Conservation (phyloP, 2,329 filamentous ascomycete genomes). For the Xylariaceae sp. region DNA sequence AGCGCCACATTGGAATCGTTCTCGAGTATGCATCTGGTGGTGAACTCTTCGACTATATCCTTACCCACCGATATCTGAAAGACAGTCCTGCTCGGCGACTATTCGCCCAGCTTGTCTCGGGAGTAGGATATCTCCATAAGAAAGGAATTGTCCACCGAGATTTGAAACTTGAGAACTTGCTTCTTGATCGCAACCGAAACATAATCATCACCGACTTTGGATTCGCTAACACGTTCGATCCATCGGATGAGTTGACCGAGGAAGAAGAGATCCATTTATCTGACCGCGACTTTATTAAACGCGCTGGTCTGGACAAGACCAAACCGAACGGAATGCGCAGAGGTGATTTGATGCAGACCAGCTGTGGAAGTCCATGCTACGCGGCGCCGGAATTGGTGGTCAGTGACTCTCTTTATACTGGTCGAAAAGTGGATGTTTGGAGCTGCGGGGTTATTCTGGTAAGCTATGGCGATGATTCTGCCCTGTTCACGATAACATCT, state of each 20-base stretch:
- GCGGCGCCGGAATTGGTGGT: slow-evolving; percentile 96
- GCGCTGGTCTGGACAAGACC: slow-evolving; percentile 79
- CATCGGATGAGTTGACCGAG: slow-evolving; percentile 82
- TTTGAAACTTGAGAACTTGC: slow-evolving; percentile 91
- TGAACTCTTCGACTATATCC: slow-evolving; percentile 96
- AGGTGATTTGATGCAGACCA: slow-evolving; percentile 98
- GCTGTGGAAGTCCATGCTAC: slow-evolving; percentile 97
- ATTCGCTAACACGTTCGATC: slow-evolving; percentile 96
- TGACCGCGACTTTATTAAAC: slow-evolving; percentile 87
- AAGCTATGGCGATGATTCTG: slow-evolving; percentile 42
- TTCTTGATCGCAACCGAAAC: slow-evolving; percentile 94
- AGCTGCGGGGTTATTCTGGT: slow-evolving; percentile 98
- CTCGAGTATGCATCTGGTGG: slow-evolving; percentile 97
- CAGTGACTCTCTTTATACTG: slow-evolving; percentile 95
- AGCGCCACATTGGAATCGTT: slow-evolving; percentile 96
- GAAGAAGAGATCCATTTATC: slow-evolving; percentile 86
- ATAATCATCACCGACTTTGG: slow-evolving; percentile 99
- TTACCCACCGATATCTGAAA: slow-evolving; percentile 95
- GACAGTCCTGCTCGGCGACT: slow-evolving; percentile 87
- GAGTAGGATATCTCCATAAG: slow-evolving; percentile 96
- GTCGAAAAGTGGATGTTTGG: slow-evolving; percentile 98
- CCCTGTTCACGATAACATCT: not conserved
- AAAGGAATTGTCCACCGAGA: slow-evolving; percentile 98
- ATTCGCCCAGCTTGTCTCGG: slow-evolving; percentile 94
- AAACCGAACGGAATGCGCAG: slow-evolving; percentile 75